Evolutionary conservation across 106 monocot genomes (phyloP).

Genomic region (Amphibolis antarctica): DNA sequence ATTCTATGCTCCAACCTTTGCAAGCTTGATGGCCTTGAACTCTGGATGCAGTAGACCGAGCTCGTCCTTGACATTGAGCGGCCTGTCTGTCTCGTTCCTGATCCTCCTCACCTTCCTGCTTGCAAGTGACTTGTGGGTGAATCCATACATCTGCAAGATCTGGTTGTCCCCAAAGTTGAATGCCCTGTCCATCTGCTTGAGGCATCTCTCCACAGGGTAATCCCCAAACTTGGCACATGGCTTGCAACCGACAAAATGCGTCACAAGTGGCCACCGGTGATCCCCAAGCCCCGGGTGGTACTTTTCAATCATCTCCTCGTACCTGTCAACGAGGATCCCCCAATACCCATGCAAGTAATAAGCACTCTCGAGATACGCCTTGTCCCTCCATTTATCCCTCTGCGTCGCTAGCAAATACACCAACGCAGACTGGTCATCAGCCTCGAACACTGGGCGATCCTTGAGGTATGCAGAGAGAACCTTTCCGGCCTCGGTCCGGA

Average conservation of each 20-base stretch:
- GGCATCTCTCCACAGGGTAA: conserved; percentile 79
- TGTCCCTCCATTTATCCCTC: conserved; percentile 59
- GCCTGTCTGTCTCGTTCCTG: conserved; percentile 67
- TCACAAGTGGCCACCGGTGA: conserved; percentile 88
- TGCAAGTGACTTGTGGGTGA: conserved; percentile 61
- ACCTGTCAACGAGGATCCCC: conserved; percentile 83
- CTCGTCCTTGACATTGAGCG: conserved; percentile 66
- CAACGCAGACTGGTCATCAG: conserved; percentile 95
- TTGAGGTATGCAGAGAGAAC: conserved; percentile 57
- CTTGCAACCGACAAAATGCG: conserved; percentile 93
- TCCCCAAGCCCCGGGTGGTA: conserved; percentile 80
- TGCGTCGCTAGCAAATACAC: conserved; percentile 79
- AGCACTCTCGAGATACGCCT: conserved; percentile 82
- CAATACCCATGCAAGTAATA: conserved; percentile 93
- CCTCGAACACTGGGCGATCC: conserved; percentile 86
- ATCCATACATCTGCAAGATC: conserved; percentile 92
- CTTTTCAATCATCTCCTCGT: conserved; percentile 93
- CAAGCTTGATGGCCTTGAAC: conserved; percentile 35
- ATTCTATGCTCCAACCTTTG: no score
- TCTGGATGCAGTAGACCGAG: conserved; percentile 74
- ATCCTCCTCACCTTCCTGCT: conserved; percentile 75
- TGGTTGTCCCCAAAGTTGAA: conserved; percentile 97
- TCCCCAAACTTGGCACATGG: conserved; percentile 96
- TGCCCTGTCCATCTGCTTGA: conserved; percentile 93
- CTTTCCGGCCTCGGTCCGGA: conserved; percentile 72